Base-by-base conservation (phyloP, 306 rosid species). In the Prunus davidiana region DNA sequence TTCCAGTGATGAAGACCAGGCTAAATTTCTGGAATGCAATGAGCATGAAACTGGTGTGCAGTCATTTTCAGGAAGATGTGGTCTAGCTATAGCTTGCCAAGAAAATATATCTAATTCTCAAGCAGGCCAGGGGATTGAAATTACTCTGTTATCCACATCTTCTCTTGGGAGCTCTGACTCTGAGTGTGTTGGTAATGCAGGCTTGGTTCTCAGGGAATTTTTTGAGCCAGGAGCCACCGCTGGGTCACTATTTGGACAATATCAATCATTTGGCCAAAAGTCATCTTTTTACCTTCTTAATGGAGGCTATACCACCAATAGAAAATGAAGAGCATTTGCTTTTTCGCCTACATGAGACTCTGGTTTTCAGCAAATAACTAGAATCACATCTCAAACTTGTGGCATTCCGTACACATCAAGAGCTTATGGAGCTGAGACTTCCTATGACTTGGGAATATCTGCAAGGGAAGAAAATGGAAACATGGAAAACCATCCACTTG, bases 151-250 rank as follows among this genome's bases (percentile, higher is more conserved):
- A 86, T 79, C 95, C 13, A 88, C 92, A 76, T 86, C 94, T 11
- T 76, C 95, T 20, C 50, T 82, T 63, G 86, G 73, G 70, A 66
- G 65, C 78, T 87, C 88, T 71, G 93, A 82, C 78, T 87, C 88
- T 71, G 93, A 82, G 60, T 85, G 89, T 56, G 76, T 85, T 13
- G 82, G 82, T 62, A 85, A 86, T 68, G 77, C 94, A 64, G 89
- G 93, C 78, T 83, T 85, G 89, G 97, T 91, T 85, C 93, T 87
- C 71, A 90, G 87, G 84, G 96, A 94, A 24, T 86, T 94, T 71
- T 84, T 91, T 54, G 91, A 89, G 67, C 82, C 96, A 22, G 94
- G 91, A 52, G 82, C 88, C 69, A 43, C 91, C 47, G 71, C 87
- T 27, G 91, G 90, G 67, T 63, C 90, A 46, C 63, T 87, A 79